Conservation (phyloP, 768 basidiomycete genomes). For the Coprinopsis cinerea region DNA sequence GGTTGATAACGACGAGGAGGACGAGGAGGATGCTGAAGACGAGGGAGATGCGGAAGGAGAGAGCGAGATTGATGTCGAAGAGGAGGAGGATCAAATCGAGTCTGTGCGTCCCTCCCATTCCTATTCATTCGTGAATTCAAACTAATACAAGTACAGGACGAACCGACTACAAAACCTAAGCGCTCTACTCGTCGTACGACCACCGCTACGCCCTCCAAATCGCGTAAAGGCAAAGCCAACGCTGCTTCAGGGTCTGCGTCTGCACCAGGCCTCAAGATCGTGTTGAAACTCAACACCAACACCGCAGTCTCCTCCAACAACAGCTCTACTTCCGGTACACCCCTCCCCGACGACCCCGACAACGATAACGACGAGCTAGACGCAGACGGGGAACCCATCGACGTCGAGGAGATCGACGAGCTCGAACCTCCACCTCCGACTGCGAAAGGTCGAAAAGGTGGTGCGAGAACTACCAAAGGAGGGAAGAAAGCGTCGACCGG, state of each 20-base stretch:
- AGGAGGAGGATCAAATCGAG: conserved; percentile 12
- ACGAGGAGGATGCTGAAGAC: conserved; percentile 2
- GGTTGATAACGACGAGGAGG: too few relatives aligned
- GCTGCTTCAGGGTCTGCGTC: conserved; percentile 24
- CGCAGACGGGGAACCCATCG: conserved; percentile 18
- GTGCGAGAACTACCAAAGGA: conserved; percentile 31
- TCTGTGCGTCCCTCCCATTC: too few relatives aligned
- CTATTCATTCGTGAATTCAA: too few relatives aligned
- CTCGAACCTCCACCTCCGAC: background rate
- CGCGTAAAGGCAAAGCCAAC: too few relatives aligned
- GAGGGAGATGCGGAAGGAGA: background rate
- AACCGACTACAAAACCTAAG: too few relatives aligned
- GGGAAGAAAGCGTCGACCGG: conserved; percentile 31
- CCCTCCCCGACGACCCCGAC: conserved; percentile 16
- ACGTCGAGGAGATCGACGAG: conserved; percentile 1
- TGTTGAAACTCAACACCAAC: conserved; percentile 47
- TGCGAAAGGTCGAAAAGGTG: conserved; percentile 14
- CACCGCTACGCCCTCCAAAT: too few relatives aligned
- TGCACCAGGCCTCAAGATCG: conserved; percentile 51
- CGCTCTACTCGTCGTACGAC: too few relatives aligned
- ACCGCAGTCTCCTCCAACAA: conserved; percentile 23
- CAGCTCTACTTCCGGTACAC: conserved; percentile 21
- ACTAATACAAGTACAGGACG: too few relatives aligned
- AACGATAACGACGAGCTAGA: conserved; percentile 24
- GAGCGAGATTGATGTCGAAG: conserved; percentile 13